phyloP scores from a whole-genome alignment of 306 rosid species.

The Spatholobus suberectus region DNA sequence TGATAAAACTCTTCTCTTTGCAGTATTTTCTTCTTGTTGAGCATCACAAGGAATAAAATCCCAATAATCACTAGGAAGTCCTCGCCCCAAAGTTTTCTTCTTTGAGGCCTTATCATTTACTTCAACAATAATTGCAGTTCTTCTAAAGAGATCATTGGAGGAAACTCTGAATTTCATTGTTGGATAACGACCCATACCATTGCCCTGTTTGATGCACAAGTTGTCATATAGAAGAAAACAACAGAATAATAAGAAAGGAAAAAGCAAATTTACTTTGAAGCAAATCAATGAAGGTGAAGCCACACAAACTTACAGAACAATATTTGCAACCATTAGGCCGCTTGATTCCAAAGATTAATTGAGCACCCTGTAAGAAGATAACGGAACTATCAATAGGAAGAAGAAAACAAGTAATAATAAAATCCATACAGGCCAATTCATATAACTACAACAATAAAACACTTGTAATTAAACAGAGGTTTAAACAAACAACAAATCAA shows the following conservation, averaged over 20 bases:
- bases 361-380: conserved; percentile 61
- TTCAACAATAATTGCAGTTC: conserved; percentile 77
- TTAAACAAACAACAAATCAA: too few relatives aligned
- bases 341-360: conserved; percentile 41
- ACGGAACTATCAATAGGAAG: conserved; percentile 37
- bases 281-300: conserved; percentile 5
- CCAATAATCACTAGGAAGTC: conserved; percentile 81
- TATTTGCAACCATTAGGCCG: conserved; percentile 67
- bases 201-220: conserved; percentile 61
- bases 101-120: conserved; percentile 51
- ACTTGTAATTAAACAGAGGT: background rate
- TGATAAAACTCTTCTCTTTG: conserved; percentile 72
- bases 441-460: conserved; percentile 17
- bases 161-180: conserved; percentile 81
- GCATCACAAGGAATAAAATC: conserved; percentile 70
- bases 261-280: background rate
- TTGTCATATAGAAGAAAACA: conserved; percentile 32
- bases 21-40: conserved; percentile 65
- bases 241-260: conserved; percentile 1
- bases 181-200: conserved; percentile 64
- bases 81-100: conserved; percentile 47
- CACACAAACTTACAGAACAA: conserved; percentile 76
- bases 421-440: conserved; percentile 18
- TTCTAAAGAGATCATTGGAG: conserved; percentile 62
- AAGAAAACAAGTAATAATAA: conserved; percentile 13